Evolutionary conservation across 1,139 yeast species (phyloP), one percentile per base, ranked within the genome.

Genomic region (Scheffersomyces insectosa): DNA sequence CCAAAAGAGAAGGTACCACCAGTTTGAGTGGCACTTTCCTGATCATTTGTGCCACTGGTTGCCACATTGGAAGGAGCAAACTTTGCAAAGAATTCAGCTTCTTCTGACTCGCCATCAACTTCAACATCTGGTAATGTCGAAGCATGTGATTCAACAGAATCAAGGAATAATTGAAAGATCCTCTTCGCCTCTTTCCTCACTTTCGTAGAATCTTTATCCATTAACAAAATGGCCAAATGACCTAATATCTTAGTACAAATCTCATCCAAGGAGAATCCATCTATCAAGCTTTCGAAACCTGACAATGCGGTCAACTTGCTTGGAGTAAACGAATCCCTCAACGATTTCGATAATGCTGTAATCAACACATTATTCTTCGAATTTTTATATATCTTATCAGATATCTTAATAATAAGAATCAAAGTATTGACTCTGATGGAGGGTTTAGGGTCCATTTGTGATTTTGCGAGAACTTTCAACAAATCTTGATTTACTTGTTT

Each of bases 401-500:
- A 84, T 28, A 93, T 83, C 46, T 81, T 81, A 25, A 89, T 83
- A 23, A 93, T 77, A 36, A 89, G 76, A 23, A 88, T 77, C 16
- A 95, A 79, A 0, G 98, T 91, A 63, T 89, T 88, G 5, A 93
- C 89, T 52, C 99, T 70, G 14, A 93, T 88, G 20, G 88, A 88
- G 1, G 95, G 85, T 45, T 84, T 85, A 2, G 83, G 80, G 59
- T 93, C 99, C 62, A 80, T 84, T 62, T 91, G 98, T 1, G 96
- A 81, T 58, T 87, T 88, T 1, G 98, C 98, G 45, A 93, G 68
- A 39, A 82, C 77, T 52, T 95, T 78, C 41, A 93, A 70, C 33
- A 93, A 67, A 44, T 93, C 98, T 55, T 90, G 91, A 58, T 93
- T 93, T 39, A 91, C 73, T 59, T 88, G 96, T 42, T 96, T 79